Conservation (phyloP, 2,329 filamentous ascomycete species). For the Apiospora hydei region DNA sequence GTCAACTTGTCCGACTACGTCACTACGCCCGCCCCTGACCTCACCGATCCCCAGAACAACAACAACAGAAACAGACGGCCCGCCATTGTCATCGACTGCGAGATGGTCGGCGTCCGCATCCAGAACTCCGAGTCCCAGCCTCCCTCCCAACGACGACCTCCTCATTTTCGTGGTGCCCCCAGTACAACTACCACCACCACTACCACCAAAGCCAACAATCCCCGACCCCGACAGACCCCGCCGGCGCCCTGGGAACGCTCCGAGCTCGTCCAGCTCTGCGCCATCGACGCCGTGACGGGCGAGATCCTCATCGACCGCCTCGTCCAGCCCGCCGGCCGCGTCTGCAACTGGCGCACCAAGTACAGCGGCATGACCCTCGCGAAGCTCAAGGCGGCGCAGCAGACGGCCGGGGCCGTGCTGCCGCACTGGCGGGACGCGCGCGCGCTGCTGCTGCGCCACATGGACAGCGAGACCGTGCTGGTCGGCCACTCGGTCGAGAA, state of each 20-base stretch:
- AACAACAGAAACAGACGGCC: slow-evolving; percentile 34
- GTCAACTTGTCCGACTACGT: background rate
- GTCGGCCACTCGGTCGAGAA: slow-evolving; percentile 55
- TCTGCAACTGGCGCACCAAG: slow-evolving; percentile 47
- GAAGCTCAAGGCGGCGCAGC: slow-evolving; percentile 36
- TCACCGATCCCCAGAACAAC: background rate
- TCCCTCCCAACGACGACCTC: too few relatives aligned
- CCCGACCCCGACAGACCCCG: too few relatives aligned
- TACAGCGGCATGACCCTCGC: slow-evolving; percentile 48
- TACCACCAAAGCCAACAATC: too few relatives aligned
- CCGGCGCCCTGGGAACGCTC: slow-evolving; percentile 18
- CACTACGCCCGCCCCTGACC: background rate
- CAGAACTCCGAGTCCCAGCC: too few relatives aligned
- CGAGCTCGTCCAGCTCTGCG: slow-evolving; percentile 37
- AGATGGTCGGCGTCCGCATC: slow-evolving; percentile 50
- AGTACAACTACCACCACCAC: background rate
- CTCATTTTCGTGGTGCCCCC: too few relatives aligned
- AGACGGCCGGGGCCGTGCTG: slow-evolving; percentile 40
- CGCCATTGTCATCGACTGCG: slow-evolving; percentile 55
- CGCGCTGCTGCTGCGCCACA: slow-evolving; percentile 47
- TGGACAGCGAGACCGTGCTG: slow-evolving; percentile 53
- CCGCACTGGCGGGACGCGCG: slow-evolving; percentile 53
- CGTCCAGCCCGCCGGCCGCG: slow-evolving; percentile 44
- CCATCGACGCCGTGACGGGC: slow-evolving; percentile 54
- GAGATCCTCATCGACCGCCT: slow-evolving; percentile 52